Evolutionary conservation across 2,329 filamentous ascomycete species (phyloP).

Genomic region (Tolypocladium tundrense): DNA sequence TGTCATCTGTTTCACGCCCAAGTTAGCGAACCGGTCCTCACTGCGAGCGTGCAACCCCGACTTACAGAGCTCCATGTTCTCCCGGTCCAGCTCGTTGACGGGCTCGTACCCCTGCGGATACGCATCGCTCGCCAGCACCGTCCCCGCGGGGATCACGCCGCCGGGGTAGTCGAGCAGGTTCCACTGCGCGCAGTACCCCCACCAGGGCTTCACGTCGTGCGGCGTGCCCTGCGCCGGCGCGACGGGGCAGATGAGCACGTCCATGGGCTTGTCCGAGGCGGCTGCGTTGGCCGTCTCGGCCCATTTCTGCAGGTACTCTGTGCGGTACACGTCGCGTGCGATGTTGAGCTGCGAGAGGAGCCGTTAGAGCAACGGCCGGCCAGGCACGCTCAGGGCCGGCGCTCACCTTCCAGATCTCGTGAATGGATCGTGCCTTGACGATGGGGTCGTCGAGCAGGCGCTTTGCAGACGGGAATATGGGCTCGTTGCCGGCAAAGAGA

Average conservation of each 20-base stretch:
- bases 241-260: constrained; percentile 52
- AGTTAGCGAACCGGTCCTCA: background rate
- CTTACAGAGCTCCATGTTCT: constrained; percentile 9
- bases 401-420: constrained; percentile 27
- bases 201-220: constrained; percentile 35
- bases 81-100: constrained; percentile 7
- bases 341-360: constrained; percentile 15
- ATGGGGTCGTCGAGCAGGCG: constrained; percentile 31
- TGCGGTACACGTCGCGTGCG: constrained; percentile 28
- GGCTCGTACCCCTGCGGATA: constrained; percentile 6
- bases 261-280: constrained; percentile 27
- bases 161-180: constrained; percentile 58
- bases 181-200: constrained; percentile 58
- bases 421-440: constrained; percentile 37
- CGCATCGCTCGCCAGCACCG: constrained; percentile 5
- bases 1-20: constrained; percentile 3
- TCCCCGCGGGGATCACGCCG: constrained; percentile 9
- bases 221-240: constrained; percentile 40
- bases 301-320: constrained; percentile 26
- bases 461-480: constrained; percentile 44
- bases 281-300: constrained; percentile 18
- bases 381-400: background rate
- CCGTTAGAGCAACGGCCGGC: no score
- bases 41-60: background rate
- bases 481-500: constrained; percentile 45